Evolutionary conservation across 805 yeast genomes (phyloP).

Genomic region (Pichia nanzhaoensis): DNA sequence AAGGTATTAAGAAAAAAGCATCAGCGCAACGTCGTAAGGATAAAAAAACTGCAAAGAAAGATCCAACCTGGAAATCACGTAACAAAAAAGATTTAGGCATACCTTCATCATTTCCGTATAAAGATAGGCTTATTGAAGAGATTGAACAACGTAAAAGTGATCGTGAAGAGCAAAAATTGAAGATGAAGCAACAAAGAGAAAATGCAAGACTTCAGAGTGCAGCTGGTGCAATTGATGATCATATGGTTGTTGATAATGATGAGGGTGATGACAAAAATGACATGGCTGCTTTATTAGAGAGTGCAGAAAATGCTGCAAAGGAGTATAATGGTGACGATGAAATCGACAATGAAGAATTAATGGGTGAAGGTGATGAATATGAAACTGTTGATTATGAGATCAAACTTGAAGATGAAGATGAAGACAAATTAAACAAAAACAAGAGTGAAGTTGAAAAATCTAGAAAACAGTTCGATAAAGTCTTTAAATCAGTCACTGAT

Average conservation of each 20-base stretch:
- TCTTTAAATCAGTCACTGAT: constrained; percentile 88
- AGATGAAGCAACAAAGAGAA: constrained; percentile 42
- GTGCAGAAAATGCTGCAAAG: constrained; percentile 84
- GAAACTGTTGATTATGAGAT: constrained; percentile 46
- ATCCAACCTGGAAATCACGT: constrained; percentile 88
- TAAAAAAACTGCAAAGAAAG: constrained; percentile 75
- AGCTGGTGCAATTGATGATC: constrained; percentile 22
- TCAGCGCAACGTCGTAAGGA: constrained; percentile 87
- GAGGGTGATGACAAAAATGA: constrained; percentile 38
- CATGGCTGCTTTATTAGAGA: constrained; percentile 77
- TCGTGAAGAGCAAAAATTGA: constrained; percentile 48
- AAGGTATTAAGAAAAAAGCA: constrained; percentile 94
- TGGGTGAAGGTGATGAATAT: constrained; percentile 45
- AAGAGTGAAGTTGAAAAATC: constrained; percentile 60
- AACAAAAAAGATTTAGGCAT: constrained; percentile 87
- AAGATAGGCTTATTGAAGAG: constrained; percentile 69
- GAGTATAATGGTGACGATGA: constrained; percentile 55
- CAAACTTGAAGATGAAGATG: constrained; percentile 32
- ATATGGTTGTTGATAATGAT: constrained; percentile 31
- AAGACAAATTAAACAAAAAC: constrained; percentile 16
- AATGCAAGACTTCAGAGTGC: constrained; percentile 23
- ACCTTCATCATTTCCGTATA: constrained; percentile 92
- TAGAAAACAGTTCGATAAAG: constrained; percentile 87
- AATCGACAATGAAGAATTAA: constrained; percentile 33
- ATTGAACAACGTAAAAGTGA: constrained; percentile 56